Evolutionary conservation across 805 yeast genomes (phyloP).

Genomic region (Yarrowia divulgata): DNA sequence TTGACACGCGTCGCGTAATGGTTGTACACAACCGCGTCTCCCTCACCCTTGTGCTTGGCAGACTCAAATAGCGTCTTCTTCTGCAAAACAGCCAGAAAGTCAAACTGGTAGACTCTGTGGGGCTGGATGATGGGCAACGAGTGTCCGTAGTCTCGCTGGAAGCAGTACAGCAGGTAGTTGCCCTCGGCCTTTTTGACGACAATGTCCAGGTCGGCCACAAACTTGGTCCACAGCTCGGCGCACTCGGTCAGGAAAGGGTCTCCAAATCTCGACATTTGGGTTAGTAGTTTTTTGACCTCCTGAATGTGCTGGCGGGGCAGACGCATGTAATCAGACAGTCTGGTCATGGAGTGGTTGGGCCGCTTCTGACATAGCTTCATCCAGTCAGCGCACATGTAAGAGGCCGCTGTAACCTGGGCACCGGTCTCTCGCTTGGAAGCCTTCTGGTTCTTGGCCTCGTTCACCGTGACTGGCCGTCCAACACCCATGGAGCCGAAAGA

Average conservation of each 20-base stretch:
- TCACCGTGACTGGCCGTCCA: conserved; percentile 15
- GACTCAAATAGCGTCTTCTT: conserved; percentile 28
- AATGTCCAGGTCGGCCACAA: conserved; percentile 11
- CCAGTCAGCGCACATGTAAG: conserved; percentile 29
- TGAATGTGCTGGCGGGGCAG: conserved; percentile 12
- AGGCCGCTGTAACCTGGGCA: conserved; percentile 8
- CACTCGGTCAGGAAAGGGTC: conserved; percentile 24
- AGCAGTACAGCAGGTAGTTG: conserved; percentile 14
- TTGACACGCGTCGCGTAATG: not conserved
- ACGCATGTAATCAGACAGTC: conserved; percentile 20
- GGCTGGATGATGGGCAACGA: conserved; percentile 18
- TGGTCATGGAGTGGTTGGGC: conserved; percentile 4
- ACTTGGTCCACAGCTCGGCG: conserved; percentile 16
- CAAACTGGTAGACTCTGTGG: conserved; percentile 23
- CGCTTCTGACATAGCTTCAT: conserved; percentile 5
- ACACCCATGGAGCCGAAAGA: conserved; percentile 27
- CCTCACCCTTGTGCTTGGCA: conserved; percentile 15
- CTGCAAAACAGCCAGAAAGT: conserved; percentile 1
- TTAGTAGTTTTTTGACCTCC: conserved; percentile 8
- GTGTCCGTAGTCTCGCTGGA: conserved; percentile 20
- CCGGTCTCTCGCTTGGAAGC: conserved; percentile 7
- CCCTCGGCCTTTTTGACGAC: conserved; percentile 26
- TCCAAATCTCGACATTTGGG: conserved; percentile 26
- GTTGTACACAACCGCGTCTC: conserved; percentile 14
- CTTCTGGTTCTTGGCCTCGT: conserved; percentile 13